Evolutionary conservation across 2,329 filamentous ascomycete genomes (phyloP).

Genomic region (Pseudocercospora crystallina): DNA sequence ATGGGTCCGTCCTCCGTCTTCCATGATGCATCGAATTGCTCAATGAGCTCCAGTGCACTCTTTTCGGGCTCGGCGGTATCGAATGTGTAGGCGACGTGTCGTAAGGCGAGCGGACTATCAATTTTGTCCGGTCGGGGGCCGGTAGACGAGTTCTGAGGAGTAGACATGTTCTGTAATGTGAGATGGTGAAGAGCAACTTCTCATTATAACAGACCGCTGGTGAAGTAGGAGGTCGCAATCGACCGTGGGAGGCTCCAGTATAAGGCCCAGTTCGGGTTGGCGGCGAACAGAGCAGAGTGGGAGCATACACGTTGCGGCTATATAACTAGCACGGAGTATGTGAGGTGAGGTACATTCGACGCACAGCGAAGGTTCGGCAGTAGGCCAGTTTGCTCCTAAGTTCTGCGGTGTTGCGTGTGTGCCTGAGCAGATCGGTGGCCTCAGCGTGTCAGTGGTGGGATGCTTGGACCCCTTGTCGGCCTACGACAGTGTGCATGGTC

Average conservation of each 20-base stretch:
- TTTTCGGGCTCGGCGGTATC: conserved; percentile 72
- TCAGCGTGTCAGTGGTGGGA: no score
- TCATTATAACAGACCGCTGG: conserved; percentile 13
- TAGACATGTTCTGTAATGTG: conserved; percentile 22
- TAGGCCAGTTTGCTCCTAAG: background rate
- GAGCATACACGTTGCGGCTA: no score
- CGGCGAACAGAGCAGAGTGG: no score
- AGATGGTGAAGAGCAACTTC: conserved; percentile 10
- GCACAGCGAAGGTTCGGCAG: background rate
- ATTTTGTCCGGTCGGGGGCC: conserved; percentile 26
- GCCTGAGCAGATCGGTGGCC: conserved; percentile 1
- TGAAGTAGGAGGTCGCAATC: conserved; percentile 9
- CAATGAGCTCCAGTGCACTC: conserved; percentile 76
- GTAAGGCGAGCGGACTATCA: conserved; percentile 36
- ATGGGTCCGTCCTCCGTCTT: conserved; percentile 68
- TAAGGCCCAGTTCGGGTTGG: no score
- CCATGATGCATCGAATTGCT: conserved; percentile 83
- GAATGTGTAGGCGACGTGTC: conserved; percentile 73
- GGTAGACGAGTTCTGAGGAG: conserved; percentile 23
- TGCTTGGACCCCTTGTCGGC: conserved; percentile 1
- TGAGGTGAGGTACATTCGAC: no score
- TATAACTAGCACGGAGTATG: no score
- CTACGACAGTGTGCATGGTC: conserved; percentile 1
- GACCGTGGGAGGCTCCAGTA: background rate
- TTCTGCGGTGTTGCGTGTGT: background rate